A percentile compares a stretch with the other conserved stretches of the same genome.
Evolutionary conservation across 192 early-diverging fungal genomes (phyloP).

Genomic region (Coemansia sp.): DNA sequence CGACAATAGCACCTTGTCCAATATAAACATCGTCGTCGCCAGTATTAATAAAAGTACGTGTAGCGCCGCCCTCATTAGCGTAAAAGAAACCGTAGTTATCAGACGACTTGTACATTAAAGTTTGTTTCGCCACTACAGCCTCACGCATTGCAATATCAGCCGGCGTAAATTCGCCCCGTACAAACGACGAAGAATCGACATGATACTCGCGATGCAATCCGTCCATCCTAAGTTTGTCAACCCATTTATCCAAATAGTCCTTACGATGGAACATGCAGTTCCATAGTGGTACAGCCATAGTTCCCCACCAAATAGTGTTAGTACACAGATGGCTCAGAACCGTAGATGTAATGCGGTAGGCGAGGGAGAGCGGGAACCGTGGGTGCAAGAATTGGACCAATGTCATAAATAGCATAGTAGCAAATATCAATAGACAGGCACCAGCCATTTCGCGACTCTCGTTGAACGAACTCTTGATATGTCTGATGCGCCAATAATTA

Average conservation of each 20-base stretch:
- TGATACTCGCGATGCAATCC: constrained; percentile 36
- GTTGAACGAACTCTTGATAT: constrained; percentile 52
- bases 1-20: neutral
- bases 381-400: constrained; percentile 4
- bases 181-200: constrained; percentile 1
- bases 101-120: neutral
- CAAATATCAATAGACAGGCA: constrained; percentile 17
- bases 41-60: neutral
- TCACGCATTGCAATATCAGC: constrained; percentile 8
- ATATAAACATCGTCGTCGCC: neutral
- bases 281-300: constrained; percentile 33
- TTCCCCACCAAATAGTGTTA: constrained; percentile 41
- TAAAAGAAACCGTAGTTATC: constrained; percentile 12
- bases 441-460: constrained; percentile 37
- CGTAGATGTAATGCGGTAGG: constrained; percentile 26
- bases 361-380: constrained; percentile 16
- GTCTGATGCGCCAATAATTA: constrained; percentile 39
- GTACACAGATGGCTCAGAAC: constrained; percentile 33
- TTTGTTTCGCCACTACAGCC: constrained; percentile 8
- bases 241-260: constrained; percentile 27
- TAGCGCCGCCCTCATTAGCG: neutral
- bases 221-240: constrained; percentile 24
- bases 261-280: constrained; percentile 24
- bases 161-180: neutral
- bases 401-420: neutral